Percentiles rank a stretch among this genome's conserved stretches.
Evolutionary conservation across 306 rosid genomes (phyloP).

Genomic region (Casuarina equisetifolia): DNA sequence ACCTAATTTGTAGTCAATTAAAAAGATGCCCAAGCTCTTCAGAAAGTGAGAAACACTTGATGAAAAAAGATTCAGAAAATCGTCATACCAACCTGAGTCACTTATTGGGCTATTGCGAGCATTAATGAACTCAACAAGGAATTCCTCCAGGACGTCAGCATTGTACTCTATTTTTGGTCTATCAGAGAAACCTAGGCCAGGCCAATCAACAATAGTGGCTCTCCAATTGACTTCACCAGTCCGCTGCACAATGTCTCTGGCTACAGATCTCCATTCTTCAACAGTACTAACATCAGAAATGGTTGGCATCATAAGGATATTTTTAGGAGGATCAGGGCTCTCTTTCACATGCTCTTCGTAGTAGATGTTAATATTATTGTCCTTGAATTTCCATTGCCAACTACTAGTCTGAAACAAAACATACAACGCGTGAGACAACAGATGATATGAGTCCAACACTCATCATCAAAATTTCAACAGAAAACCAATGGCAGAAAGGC

Average conservation of each 20-base stretch:
- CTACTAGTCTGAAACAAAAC: constrained; percentile 56
- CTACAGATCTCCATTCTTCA: constrained; percentile 94
- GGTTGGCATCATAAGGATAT: constrained; percentile 85
- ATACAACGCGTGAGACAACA: constrained; percentile 17
- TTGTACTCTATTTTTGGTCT: constrained; percentile 85
- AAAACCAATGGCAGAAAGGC: constrained; percentile 3
- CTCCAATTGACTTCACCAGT: constrained; percentile 62
- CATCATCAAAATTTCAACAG: not conserved
- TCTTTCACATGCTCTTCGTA: constrained; percentile 80
- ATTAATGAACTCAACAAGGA: constrained; percentile 83
- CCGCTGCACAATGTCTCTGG: constrained; percentile 66
- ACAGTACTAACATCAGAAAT: constrained; percentile 97
- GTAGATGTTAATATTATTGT: constrained; percentile 61
- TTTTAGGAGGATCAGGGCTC: constrained; percentile 52
- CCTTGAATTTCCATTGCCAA: constrained; percentile 94
- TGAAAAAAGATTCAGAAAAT: not conserved
- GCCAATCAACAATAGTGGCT: constrained; percentile 94
- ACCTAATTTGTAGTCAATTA: not conserved
- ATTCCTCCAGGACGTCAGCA: constrained; percentile 78
- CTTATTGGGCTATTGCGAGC: constrained; percentile 67
- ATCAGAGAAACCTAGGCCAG: constrained; percentile 92
- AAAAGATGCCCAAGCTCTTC: not conserved
- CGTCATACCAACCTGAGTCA: constrained; percentile 53
- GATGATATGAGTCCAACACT: constrained; percentile 10
- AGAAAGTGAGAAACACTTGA: not conserved